phyloP scores from a whole-genome alignment of 495 filamentous ascomycete species.

The Immersiella caudata region DNA sequence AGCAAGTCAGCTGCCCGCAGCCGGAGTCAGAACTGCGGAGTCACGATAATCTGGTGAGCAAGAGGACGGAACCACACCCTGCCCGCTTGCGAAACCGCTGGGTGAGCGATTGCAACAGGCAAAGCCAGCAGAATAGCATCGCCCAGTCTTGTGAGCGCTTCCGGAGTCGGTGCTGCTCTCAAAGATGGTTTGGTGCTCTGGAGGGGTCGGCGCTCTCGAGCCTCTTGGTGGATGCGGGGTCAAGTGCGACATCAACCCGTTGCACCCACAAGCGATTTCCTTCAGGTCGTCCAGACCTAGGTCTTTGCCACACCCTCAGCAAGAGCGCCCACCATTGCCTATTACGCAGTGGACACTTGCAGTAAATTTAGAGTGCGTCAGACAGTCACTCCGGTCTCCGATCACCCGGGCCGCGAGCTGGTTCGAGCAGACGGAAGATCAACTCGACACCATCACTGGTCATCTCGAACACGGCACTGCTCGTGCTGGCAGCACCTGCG shows the following conservation, averaged over 20 bases:
- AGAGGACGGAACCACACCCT: neutral
- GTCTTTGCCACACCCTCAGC: neutral
- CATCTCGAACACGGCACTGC: neutral
- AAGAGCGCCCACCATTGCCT: neutral
- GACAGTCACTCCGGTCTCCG: neutral
- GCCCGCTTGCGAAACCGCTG: neutral
- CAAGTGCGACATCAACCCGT: slow-evolving; percentile 5
- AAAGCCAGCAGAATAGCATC: neutral
- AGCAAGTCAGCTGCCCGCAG: neutral
- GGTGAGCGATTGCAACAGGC: neutral
- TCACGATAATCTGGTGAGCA: neutral
- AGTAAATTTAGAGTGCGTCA: neutral
- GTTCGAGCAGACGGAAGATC: neutral
- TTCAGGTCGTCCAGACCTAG: neutral
- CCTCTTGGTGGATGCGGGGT: slow-evolving; percentile 35
- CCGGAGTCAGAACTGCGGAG: neutral
- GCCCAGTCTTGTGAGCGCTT: neutral
- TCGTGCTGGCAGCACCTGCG: slow-evolving; percentile 22
- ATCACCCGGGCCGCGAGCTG: slow-evolving; percentile 5
- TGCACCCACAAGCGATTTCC: neutral
- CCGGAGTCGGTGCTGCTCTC: neutral
- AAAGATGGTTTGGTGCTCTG: neutral
- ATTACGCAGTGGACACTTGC: neutral
- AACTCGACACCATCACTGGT: neutral
- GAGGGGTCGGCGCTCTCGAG: slow-evolving; percentile 28